Evolutionary conservation across 176 grass and related monocot species (phyloP), one percentile per base, ranked within the genome.

Genomic region (Carex cristatella): DNA sequence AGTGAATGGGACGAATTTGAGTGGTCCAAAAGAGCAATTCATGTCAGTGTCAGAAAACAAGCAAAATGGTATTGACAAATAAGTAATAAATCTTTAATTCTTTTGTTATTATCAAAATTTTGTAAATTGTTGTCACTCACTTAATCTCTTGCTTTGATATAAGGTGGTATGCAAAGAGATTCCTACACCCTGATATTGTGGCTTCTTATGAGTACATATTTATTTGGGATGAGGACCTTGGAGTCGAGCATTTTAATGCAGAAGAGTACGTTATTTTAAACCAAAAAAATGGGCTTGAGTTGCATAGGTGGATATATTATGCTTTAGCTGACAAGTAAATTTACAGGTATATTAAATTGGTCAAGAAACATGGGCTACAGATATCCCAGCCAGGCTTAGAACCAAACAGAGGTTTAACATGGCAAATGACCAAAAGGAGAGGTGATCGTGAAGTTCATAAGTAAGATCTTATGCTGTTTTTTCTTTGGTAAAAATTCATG

Each of bases 81-180:
- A 27, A 10, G 10, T 51, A 7, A 4, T 80, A 3, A 7, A 4
- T 80, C 5, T 80, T 16, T 11, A 31, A 59, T 84, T 23, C 10
- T 70, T 66, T 56, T 53, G 7, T 53, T 87, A 51, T 81, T 49
- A 60, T 14, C 54, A 61, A 27, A 23, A 62, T 59, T 69, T 44
- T 82, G 53, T 9, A 83, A 70, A 44, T 42, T 42, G 60, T 61
- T 23, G 3, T 73, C 2, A 56, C 46, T 81, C 33, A 71, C 28
- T 12, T 30, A 11, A 61, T 71, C 46, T 69, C 14, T 74, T 42
- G 1, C 16, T 61, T 81, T 70, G 14, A 73, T 90, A 56, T 69
- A 77, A 99, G 97, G 93, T 99, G 97, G 97, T 99, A 99, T 87
- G 97, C 97, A 67, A 99, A 99, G 84, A 76, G 97, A 32, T 99